Evolutionary conservation across 306 rosid genomes (phyloP), one percentile per base, ranked within the genome.

Genomic region (Cucurbita moschata): DNA sequence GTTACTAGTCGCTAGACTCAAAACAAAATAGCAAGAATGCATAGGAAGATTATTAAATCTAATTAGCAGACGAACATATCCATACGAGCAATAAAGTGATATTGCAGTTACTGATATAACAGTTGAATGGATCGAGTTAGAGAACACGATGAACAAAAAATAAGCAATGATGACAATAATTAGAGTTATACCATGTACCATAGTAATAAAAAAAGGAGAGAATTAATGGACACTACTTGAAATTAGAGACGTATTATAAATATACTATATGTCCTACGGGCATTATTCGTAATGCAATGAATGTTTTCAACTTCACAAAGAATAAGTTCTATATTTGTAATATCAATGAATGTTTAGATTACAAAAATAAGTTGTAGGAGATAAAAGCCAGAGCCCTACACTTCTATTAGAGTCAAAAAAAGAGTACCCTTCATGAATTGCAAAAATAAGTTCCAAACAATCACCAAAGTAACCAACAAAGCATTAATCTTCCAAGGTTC

Each of bases 1-100:
- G 19, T 42, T 23, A 42, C 39, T 19, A 43, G 39, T 53, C 18
- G 21, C 52, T 21, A 43, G 15, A 15, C 44, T 57, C 21, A 23
- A 19, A 77, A 63, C 52, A 70, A 63, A 11, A 79, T 14, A 80
- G 50, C 69, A 77, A 75, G 55, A 73, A 50, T 49, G 43, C 10
- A 50, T 8, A 30, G 13, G 49, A 50, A 16, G 58, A 49, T 30
- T 30, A 30, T 14, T 52, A 47, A 63, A 15, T 30, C 59, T 30
- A 70, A 70, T 70, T 68, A 30, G 23, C 74, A 70, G 5, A 30
- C 23, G 26, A 30, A 26, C 12, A 26, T 49, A 70, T 70, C 26
- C 44, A 35, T 70, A 49, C 40, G 35, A 70, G 74, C 49, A 68
- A 68, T 47, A 37, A 43, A 49, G 43, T 68, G 57, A 46, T 49